Evolutionary conservation across 169 alveolate genomes (phyloP).

Genomic region (Blepharisma undulans): DNA sequence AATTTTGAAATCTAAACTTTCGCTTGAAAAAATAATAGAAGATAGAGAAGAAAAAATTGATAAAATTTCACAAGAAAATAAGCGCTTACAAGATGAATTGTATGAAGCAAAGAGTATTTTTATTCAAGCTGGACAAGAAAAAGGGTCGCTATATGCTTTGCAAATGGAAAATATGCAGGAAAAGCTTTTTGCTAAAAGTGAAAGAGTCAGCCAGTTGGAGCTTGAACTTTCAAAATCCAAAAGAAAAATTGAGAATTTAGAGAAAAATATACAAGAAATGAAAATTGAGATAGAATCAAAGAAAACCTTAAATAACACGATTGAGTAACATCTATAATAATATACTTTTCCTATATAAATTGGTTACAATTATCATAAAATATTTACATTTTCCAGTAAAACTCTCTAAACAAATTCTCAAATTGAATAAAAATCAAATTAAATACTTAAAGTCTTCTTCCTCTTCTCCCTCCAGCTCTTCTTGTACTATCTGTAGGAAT

Average conservation of each 20-base stretch:
- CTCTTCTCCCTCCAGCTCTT: conserved; percentile 99
- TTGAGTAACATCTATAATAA: background rate
- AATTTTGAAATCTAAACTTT: background rate
- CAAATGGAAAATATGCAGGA: background rate
- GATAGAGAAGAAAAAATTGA: background rate
- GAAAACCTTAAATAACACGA: background rate
- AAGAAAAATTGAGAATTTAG: background rate
- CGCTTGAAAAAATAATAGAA: background rate
- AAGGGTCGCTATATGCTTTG: background rate
- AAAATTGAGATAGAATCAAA: background rate
- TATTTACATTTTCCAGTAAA: no score
- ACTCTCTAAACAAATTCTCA: background rate
- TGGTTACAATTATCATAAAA: no score
- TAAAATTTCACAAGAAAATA: background rate
- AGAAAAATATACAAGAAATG: background rate
- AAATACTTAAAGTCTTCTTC: conserved; percentile 94
- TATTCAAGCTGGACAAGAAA: background rate
- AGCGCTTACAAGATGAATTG: background rate
- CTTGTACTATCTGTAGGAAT: conserved; percentile 99
- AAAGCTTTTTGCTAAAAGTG: background rate
- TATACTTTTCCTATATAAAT: no score
- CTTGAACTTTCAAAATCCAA: background rate
- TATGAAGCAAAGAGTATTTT: background rate
- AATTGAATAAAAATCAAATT: background rate
- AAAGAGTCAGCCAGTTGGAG: background rate